Evolutionary conservation across 768 basidiomycete genomes (phyloP).

Genomic region (Tylopilus balloui): DNA sequence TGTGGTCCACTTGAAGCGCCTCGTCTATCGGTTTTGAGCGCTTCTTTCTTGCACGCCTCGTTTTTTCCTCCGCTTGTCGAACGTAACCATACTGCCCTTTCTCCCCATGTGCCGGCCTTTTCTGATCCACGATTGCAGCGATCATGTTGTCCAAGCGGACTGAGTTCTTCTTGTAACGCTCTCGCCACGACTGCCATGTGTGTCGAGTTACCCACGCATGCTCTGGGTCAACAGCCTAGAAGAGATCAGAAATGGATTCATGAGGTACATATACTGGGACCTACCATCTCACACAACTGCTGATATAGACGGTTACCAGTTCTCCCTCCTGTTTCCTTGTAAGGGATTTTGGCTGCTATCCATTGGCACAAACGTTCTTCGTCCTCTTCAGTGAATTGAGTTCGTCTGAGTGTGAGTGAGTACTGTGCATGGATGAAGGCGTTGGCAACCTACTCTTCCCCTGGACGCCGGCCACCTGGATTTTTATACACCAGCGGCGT

Average conservation of each 20-base stretch:
- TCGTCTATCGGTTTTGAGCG: constrained; percentile 34
- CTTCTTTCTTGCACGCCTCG: constrained; percentile 52
- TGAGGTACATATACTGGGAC: constrained; percentile 6
- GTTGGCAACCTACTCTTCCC: constrained; percentile 60
- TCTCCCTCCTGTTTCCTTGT: constrained; percentile 75
- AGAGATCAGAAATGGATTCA: neutral
- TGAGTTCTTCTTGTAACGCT: constrained; percentile 83
- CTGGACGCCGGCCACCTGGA: constrained; percentile 73
- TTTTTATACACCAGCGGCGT: constrained; percentile 82
- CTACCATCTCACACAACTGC: constrained; percentile 70
- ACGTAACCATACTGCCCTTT: constrained; percentile 84
- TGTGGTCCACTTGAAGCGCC: constrained; percentile 16
- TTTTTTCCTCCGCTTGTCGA: constrained; percentile 67
- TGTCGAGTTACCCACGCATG: constrained; percentile 78
- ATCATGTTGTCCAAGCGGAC: constrained; percentile 62
- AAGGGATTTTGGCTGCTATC: constrained; percentile 81
- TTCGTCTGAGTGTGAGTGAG: constrained; percentile 46
- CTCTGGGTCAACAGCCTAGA: constrained; percentile 61
- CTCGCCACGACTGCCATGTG: constrained; percentile 89
- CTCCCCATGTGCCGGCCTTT: constrained; percentile 63
- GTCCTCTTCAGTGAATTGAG: constrained; percentile 73
- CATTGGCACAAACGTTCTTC: constrained; percentile 70
- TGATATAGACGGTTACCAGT: constrained; percentile 82
- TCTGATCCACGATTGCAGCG: constrained; percentile 60
- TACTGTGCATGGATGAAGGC: neutral